Percentiles rank a stretch among this genome's conserved stretches.
phyloP scores from a whole-genome alignment of 2,329 filamentous ascomycete species.

The Trichoderma harzianum region DNA sequence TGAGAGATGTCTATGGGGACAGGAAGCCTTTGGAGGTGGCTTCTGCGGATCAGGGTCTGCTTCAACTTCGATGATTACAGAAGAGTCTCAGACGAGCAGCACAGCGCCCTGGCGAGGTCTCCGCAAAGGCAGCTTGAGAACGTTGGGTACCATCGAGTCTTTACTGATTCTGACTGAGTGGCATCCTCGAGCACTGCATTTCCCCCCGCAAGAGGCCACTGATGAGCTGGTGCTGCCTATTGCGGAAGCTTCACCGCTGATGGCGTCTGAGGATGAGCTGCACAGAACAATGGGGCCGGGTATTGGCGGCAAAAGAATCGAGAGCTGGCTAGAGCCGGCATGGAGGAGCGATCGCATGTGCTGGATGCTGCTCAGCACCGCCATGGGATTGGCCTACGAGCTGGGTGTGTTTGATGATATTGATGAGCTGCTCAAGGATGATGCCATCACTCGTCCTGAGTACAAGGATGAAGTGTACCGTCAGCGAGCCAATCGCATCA shows the following conservation, averaged over 20 bases:
- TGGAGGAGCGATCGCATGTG: slow-evolving; percentile 95
- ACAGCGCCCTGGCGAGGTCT: slow-evolving; percentile 68
- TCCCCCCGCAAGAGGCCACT: slow-evolving; percentile 75
- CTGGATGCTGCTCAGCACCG: slow-evolving; percentile 94
- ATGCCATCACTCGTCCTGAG: slow-evolving; percentile 58
- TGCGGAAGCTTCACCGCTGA: slow-evolving; percentile 47
- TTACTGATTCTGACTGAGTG: slow-evolving; percentile 93
- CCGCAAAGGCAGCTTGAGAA: slow-evolving; percentile 75
- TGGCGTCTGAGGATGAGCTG: slow-evolving; percentile 37
- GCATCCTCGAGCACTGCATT: slow-evolving; percentile 92
- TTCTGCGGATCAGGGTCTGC: slow-evolving; percentile 69
- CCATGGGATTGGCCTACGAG: slow-evolving; percentile 86
- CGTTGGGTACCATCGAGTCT: slow-evolving; percentile 90
- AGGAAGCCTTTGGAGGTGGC: slow-evolving; percentile 89
- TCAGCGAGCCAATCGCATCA: slow-evolving; percentile 75
- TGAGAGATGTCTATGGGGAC: slow-evolving; percentile 89
- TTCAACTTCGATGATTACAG: slow-evolving; percentile 35
- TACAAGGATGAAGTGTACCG: slow-evolving; percentile 75
- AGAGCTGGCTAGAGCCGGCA: slow-evolving; percentile 93
- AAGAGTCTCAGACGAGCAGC: slow-evolving; percentile 61
- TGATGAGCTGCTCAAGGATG: slow-evolving; percentile 62
- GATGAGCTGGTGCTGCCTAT: slow-evolving; percentile 65
- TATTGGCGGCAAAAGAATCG: slow-evolving; percentile 80
- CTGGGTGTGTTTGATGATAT: slow-evolving; percentile 93
- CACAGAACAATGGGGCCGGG: slow-evolving; percentile 43